Base-by-base conservation (phyloP, 305 asterid genomes). In the Fraxinus angustifolia region DNA sequence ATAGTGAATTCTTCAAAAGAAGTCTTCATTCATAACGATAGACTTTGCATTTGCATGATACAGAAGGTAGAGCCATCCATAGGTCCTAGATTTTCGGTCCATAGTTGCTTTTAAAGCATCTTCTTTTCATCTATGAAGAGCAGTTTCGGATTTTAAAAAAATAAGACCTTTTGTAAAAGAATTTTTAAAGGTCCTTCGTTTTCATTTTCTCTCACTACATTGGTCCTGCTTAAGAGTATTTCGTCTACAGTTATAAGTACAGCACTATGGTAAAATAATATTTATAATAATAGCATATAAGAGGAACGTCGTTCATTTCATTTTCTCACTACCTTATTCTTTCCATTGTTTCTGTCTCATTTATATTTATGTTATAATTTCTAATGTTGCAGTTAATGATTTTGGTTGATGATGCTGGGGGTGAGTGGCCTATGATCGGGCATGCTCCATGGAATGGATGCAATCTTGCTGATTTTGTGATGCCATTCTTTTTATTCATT, bases 361-460 rank as follows among this genome's bases (percentile, higher is more conserved):
- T 31, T 31, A 62, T 23, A 3, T 62, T 62, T 62, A 11, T 73
- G 5, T 30, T 45, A 12, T 74, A 48, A 12, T 62, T 56, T 3
- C 38, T n/a, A 45, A 7, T 1, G 16, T 11, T 78, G 79, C 70
- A 92, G 97, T 87, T 91, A 74, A 93, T 91, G 97, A 80, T 93
- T 48, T 85, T 93, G 82, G 97, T 93, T 73, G 97, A 93, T 83
- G 97, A 93, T 78, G 96, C 93, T 56, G 94, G 97, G 4, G 97
- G 90, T 78, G 93, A 88, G 75, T 91, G 92, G 92, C 93, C 97
- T 0, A 85, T 86, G 82, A 91, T 91, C 40, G 89, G 89, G 31
- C 96, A 93, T 82, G 93, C 97, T 36, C 97, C 97, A 11, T 91
- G 96, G 97, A 88, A 91, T 75, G 97, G 96, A 33, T 93, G 94